Percentiles rank a stretch among this genome's conserved stretches.
phyloP scores from a whole-genome alignment of 2,329 filamentous ascomycete species.

The Fusarium guadeloupense region DNA sequence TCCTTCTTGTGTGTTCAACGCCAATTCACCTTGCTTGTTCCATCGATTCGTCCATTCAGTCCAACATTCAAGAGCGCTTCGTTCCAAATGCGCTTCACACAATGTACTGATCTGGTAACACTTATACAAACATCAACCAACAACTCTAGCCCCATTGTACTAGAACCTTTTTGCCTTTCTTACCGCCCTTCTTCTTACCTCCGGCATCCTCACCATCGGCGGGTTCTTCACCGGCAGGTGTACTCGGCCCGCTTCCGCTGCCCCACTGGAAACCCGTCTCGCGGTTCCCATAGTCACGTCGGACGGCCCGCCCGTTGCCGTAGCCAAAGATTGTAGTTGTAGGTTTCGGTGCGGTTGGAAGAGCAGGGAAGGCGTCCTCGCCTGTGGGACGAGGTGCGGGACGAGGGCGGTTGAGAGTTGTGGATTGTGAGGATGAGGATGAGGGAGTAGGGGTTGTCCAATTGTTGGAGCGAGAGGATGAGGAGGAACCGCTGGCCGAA shows the following conservation, averaged over 20 bases:
- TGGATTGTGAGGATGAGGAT: conserved; percentile 44
- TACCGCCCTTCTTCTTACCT: conserved; percentile 64
- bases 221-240: conserved; percentile 42
- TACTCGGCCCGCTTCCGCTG: conserved; percentile 35
- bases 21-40: conserved; percentile 1
- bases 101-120: not conserved
- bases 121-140: not conserved
- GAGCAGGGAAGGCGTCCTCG: conserved; percentile 79
- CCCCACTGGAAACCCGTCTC: conserved; percentile 66
- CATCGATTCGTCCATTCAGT: not conserved
- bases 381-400: conserved; percentile 42
- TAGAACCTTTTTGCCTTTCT: conserved; percentile 69
- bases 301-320: conserved; percentile 61
- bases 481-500: conserved; percentile 33
- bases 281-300: conserved; percentile 60
- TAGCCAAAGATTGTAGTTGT: conserved; percentile 70
- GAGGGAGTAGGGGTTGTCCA: conserved; percentile 41
- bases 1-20: not conserved
- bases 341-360: conserved; percentile 80
- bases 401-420: conserved; percentile 29
- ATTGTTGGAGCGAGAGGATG: conserved; percentile 44
- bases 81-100: not conserved
- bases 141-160: conserved; percentile 65
- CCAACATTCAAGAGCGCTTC: not conserved
- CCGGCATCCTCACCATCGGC: conserved; percentile 43